phyloP scores from a whole-genome alignment of 75 land plant species.

The Adiantum capillusveneris region DNA sequence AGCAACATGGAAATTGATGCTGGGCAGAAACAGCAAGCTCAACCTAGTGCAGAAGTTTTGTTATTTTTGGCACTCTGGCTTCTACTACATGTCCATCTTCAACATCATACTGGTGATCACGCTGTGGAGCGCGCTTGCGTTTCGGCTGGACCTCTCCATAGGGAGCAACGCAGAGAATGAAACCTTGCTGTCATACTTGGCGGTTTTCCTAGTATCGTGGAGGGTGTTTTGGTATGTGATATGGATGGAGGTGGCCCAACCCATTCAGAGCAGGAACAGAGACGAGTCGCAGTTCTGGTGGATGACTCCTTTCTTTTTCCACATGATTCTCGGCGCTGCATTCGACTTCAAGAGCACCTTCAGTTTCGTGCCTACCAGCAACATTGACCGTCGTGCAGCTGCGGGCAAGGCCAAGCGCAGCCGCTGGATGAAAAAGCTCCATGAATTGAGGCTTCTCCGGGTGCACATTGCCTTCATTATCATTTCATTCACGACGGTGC shows the following conservation, averaged over 20 bases:
- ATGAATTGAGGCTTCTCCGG: too few relatives aligned
- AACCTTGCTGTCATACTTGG: background rate
- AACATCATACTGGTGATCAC: conserved; percentile 6
- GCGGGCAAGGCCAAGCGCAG: too few relatives aligned
- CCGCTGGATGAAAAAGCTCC: too few relatives aligned
- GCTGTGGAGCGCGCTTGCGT: conserved; percentile 16
- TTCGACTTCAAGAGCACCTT: conserved; percentile 11
- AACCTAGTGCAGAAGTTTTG: conserved; percentile 13
- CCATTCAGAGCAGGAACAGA: conserved; percentile 24
- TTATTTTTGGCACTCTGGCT: conserved; percentile 19
- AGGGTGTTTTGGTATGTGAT: conserved; percentile 5
- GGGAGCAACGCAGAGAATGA: conserved; percentile 9
- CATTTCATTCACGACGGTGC: too few relatives aligned
- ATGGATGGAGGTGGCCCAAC: conserved; percentile 15
- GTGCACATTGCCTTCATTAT: too few relatives aligned
- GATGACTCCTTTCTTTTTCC: conserved; percentile 25
- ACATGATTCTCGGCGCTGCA: conserved; percentile 5
- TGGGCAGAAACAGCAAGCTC: conserved; percentile 13
- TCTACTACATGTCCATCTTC: conserved; percentile 20
- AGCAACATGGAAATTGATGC: conserved; percentile 20
- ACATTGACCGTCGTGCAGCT: background rate
- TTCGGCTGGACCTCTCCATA: conserved; percentile 10
- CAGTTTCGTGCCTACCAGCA: conserved; percentile 19
- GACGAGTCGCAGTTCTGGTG: conserved; percentile 30
- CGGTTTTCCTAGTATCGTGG: conserved; percentile 2